Evolutionary conservation across 768 basidiomycete species (phyloP).

Genomic region (Leccinum disarticulatum): DNA sequence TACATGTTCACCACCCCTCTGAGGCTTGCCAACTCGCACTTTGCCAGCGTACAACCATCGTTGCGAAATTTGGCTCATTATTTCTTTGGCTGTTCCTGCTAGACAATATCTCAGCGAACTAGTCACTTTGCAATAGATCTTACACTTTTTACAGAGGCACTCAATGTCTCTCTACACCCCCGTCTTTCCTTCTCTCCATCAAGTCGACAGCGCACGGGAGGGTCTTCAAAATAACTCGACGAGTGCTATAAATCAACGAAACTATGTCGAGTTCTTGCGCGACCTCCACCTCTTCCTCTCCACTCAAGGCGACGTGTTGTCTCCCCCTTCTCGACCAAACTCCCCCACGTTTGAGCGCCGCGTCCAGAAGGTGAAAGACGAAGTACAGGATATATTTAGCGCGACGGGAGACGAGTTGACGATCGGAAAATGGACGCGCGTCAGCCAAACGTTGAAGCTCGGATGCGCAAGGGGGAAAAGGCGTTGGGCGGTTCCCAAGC

Average conservation of each 20-base stretch:
- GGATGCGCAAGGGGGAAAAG: constrained; percentile 39
- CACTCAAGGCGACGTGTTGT: constrained; percentile 33
- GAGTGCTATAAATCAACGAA: constrained; percentile 11
- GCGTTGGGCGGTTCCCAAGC: constrained; percentile 23
- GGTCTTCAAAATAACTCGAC: neutral
- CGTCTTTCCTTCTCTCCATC: constrained; percentile 29
- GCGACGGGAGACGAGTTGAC: constrained; percentile 40
- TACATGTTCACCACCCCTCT: neutral
- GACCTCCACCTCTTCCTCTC: constrained; percentile 35
- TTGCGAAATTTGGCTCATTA: neutral
- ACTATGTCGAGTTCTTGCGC: constrained; percentile 28
- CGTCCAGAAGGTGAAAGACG: constrained; percentile 34
- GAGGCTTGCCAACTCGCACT: too few relatives aligned
- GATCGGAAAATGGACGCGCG: constrained; percentile 47
- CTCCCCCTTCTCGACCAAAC: constrained; percentile 35
- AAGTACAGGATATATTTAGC: constrained; percentile 36
- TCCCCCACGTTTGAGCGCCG: constrained; percentile 30
- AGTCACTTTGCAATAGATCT: neutral
- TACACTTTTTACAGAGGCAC: neutral
- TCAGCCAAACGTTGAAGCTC: constrained; percentile 41
- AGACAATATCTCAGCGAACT: neutral
- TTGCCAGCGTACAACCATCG: neutral
- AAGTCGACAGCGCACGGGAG: constrained; percentile 6
- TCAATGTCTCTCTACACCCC: constrained; percentile 37
- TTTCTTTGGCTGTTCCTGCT: neutral